Conservation (phyloP, 163 green algal genomes). For the Trebouxiophyceae sp. region DNA sequence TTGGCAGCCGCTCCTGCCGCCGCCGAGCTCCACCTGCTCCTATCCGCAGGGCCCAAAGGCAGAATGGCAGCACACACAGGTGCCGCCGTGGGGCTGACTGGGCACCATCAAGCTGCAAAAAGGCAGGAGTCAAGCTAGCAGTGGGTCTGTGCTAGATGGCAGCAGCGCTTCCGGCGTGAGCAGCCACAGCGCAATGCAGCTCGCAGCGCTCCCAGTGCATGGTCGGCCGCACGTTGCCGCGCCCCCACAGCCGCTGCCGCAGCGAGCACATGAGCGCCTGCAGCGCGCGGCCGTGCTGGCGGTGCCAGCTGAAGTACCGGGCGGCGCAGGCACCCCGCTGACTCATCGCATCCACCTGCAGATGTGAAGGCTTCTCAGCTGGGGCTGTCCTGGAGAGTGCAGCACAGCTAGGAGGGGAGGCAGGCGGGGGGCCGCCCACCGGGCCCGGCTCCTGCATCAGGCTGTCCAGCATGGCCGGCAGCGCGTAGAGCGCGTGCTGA, state of each 20-base stretch:
- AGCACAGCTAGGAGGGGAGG: neutral
- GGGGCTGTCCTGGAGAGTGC: neutral
- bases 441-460: neutral
- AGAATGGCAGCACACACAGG: no score
- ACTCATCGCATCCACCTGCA: neutral
- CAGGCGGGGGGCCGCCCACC: neutral
- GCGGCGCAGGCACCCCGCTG: neutral
- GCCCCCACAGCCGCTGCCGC: neutral
- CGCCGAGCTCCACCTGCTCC: no score
- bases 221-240: no score
- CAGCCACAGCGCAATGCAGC: neutral
- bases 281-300: neutral
- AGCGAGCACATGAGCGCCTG: constrained; percentile 7
- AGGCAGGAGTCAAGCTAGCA: no score
- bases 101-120: no score
- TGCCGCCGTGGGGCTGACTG: no score
- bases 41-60: no score
- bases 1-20: no score
- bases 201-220: neutral
- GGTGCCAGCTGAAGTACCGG: constrained; percentile 1
- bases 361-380: neutral
- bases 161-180: no score
- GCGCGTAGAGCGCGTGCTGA: no score
- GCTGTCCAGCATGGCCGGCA: neutral
- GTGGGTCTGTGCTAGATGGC: no score